Conservation (phyloP, 805 yeast genomes). For the Danielia oregonensis region DNA sequence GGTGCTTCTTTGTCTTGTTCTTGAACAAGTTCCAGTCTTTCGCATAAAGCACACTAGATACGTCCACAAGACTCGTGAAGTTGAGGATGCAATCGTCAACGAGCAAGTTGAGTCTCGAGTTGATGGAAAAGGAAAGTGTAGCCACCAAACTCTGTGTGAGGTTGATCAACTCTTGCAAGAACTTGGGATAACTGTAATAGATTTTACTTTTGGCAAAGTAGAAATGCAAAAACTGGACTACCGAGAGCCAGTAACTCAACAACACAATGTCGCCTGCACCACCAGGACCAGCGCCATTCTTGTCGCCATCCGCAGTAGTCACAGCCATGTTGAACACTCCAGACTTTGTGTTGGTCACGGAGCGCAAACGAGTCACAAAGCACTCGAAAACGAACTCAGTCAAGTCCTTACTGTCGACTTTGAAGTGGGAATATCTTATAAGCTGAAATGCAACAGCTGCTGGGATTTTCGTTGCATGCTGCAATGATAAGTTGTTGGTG, state of each 20-base stretch:
- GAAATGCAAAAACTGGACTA: conserved; percentile 70
- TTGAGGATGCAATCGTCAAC: conserved; percentile 68
- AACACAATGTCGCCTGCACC: conserved; percentile 62
- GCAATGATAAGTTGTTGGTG: conserved; percentile 31
- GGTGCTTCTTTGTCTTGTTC: conserved; percentile 36
- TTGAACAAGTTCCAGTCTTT: conserved; percentile 58
- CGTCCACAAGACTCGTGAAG: conserved; percentile 79
- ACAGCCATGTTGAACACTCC: conserved; percentile 49
- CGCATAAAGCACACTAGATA: conserved; percentile 70
- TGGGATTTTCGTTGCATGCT: conserved; percentile 53
- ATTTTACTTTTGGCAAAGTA: conserved; percentile 66
- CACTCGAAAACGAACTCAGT: conserved; percentile 59
- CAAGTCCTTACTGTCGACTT: conserved; percentile 50
- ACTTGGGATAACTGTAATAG: conserved; percentile 50
- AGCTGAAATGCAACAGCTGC: conserved; percentile 70
- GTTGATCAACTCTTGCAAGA: conserved; percentile 54
- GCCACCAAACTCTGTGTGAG: conserved; percentile 58
- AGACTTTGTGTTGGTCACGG: conserved; percentile 56
- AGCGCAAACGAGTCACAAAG: conserved; percentile 57
- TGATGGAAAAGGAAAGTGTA: conserved; percentile 64
- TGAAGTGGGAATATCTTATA: conserved; percentile 61
- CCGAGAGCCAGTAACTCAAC: conserved; percentile 86
- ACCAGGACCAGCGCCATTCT: conserved; percentile 10
- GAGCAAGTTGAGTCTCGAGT: conserved; percentile 52
- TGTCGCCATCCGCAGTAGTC: conserved; percentile 15